phyloP scores from a whole-genome alignment of 2,329 filamentous ascomycete genomes.

The Trichoderma sp. region DNA sequence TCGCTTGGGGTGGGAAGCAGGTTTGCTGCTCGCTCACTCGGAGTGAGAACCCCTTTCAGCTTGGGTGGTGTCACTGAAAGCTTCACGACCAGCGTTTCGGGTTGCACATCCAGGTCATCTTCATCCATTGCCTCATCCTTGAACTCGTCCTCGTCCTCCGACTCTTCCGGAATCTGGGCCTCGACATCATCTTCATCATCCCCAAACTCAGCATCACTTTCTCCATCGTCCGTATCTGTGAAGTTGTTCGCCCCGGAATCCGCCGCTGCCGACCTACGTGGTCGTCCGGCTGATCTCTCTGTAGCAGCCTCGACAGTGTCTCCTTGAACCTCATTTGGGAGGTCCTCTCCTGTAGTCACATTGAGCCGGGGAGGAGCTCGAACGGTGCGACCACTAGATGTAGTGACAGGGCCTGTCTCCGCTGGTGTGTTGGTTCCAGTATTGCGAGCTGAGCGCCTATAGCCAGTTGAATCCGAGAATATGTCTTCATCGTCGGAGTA shows the following conservation, averaged over 20 bases:
- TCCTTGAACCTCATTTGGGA: constrained; percentile 45
- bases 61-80: constrained; percentile 52
- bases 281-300: constrained; percentile 46
- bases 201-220: constrained; percentile 71
- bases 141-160: constrained; percentile 59
- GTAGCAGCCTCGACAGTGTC: constrained; percentile 42
- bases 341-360: constrained; percentile 54
- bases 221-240: constrained; percentile 62
- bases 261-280: constrained; percentile 49
- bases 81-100: constrained; percentile 70
- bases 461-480: constrained; percentile 58
- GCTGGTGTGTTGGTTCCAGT: constrained; percentile 71
- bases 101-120: constrained; percentile 48
- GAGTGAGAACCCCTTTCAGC: constrained; percentile 33
- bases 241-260: constrained; percentile 47
- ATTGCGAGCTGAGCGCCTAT: constrained; percentile 69
- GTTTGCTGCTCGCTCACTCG: constrained; percentile 25
- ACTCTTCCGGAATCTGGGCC: constrained; percentile 61
- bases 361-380: constrained; percentile 65
- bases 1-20: constrained; percentile 25
- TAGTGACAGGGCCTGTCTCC: constrained; percentile 64
- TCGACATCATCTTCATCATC: constrained; percentile 71
- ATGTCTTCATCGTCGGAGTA: constrained; percentile 86
- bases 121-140: constrained; percentile 57
- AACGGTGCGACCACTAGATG: constrained; percentile 84